These are phyloP conservation scores for Blastobotrys terrestris DNA, from an alignment of 805 yeast species.

Conservation along the genomic window DNA sequence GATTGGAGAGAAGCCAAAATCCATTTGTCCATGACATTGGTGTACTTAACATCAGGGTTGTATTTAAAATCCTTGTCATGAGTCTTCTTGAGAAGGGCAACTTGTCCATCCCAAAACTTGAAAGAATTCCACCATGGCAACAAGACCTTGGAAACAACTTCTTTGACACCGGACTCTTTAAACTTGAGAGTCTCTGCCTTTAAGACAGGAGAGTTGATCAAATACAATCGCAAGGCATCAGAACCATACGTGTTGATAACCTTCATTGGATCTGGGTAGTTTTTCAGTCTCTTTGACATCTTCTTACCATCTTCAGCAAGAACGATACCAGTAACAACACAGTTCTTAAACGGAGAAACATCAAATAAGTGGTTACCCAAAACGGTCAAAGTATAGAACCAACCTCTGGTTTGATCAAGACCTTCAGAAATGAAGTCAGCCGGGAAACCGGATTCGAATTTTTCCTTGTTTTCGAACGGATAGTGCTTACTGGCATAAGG, in stretches of 20 bases:
- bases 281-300: slow-evolving; percentile 97
- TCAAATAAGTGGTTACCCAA: slow-evolving; percentile 92
- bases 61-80: slow-evolving; percentile 64
- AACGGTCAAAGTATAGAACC: slow-evolving; percentile 96
- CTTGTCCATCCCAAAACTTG: slow-evolving; percentile 94
- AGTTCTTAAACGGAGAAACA: slow-evolving; percentile 89
- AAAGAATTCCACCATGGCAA: slow-evolving; percentile 98
- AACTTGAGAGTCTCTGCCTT: slow-evolving; percentile 95
- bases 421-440: slow-evolving; percentile 99
- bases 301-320: slow-evolving; percentile 98
- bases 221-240: slow-evolving; percentile 90
- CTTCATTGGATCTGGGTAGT: slow-evolving; percentile 89
- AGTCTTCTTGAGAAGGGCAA: slow-evolving; percentile 74
- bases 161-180: slow-evolving; percentile 98
- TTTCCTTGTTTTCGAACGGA: slow-evolving; percentile 82
- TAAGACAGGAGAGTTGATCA: slow-evolving; percentile 95
- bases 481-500: slow-evolving; percentile 96
- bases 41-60: slow-evolving; percentile 57
- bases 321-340: slow-evolving; percentile 93
- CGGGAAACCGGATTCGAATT: slow-evolving; percentile 70
- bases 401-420: slow-evolving; percentile 98
- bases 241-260: slow-evolving; percentile 91
- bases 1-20: slow-evolving; percentile 93
- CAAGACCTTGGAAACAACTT: slow-evolving; percentile 90
- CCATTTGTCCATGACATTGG: slow-evolving; percentile 97